A percentile compares a stretch with the other conserved stretches of the same genome.
Evolutionary conservation across 345 rosid species (phyloP).

Genomic region (Draba incana): DNA sequence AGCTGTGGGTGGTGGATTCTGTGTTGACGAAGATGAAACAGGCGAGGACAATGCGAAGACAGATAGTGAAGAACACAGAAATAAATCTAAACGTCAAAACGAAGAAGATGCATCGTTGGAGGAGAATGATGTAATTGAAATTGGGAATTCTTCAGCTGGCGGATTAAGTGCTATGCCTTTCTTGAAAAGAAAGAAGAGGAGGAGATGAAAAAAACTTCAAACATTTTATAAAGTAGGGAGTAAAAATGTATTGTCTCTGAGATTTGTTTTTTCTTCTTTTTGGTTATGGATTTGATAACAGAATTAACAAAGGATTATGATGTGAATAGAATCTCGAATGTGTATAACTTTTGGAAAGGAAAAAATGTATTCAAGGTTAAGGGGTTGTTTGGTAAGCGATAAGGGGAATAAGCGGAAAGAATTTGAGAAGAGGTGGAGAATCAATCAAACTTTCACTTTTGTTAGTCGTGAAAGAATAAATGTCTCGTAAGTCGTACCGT

Average conservation of each 20-base stretch:
- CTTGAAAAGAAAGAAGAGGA: constrained; percentile 41
- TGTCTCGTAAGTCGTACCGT: no score
- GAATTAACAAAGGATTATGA: constrained; percentile 29
- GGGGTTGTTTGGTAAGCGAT: no score
- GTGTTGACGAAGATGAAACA: constrained; percentile 54
- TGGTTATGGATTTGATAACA: not conserved
- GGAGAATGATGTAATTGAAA: constrained; percentile 25
- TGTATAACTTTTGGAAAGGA: constrained; percentile 10
- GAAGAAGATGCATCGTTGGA: constrained; percentile 21
- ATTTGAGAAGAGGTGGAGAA: no score
- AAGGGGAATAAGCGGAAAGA: no score
- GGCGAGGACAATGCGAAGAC: constrained; percentile 34
- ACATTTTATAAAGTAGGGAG: not conserved
- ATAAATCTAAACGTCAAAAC: constrained; percentile 29
- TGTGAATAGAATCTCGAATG: constrained; percentile 15
- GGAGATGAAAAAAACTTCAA: not conserved
- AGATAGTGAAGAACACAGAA: constrained; percentile 24
- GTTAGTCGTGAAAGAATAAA: no score
- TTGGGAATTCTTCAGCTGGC: constrained; percentile 36
- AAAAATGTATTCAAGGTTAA: not conserved
- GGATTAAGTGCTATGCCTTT: constrained; percentile 46
- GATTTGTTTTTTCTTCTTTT: not conserved
- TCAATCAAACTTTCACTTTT: no score
- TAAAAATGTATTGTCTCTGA: not conserved
- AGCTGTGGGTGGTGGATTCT: constrained; percentile 73